phyloP scores from a whole-genome alignment of 306 rosid species.

The Glycine latifolia region DNA sequence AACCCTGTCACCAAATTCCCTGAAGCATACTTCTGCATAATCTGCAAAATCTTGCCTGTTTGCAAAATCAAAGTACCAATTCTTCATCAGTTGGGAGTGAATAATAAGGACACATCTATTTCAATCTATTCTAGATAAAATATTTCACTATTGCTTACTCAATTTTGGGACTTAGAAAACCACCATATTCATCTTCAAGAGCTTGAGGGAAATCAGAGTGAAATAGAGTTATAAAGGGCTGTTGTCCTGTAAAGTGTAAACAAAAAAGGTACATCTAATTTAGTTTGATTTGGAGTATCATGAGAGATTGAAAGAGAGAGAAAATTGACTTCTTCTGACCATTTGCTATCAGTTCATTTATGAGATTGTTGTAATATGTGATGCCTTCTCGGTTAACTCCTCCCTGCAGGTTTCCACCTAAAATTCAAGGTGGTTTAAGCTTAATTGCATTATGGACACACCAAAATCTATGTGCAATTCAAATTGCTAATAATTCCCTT shows the following conservation, averaged over 20 bases:
- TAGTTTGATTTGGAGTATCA: conserved; percentile 17
- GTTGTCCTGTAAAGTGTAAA: conserved; percentile 47
- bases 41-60: conserved; percentile 60
- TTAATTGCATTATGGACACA: conserved; percentile 21
- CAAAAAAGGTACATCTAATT: conserved; percentile 1
- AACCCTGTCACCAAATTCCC: conserved; percentile 74
- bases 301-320: background rate
- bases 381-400: conserved; percentile 69
- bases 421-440: background rate
- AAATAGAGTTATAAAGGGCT: conserved; percentile 72
- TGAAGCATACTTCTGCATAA: conserved; percentile 71
- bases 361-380: conserved; percentile 69
- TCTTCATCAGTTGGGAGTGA: conserved; percentile 21
- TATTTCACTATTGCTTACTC: conserved; percentile 52
- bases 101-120: background rate
- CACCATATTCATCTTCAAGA: conserved; percentile 65
- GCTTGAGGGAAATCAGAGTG: conserved; percentile 73
- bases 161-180: conserved; percentile 61
- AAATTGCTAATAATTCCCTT: conserved; percentile 2
- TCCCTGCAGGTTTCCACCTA: conserved; percentile 70
- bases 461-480: background rate
- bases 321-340: conserved; percentile 45
- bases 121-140: conserved; percentile 10
- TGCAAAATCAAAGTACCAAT: conserved; percentile 3
- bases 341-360: conserved; percentile 58